These are phyloP conservation scores for Cyberlindnera americana DNA, from an alignment of 805 yeast genomes.

Conservation along the genomic window DNA sequence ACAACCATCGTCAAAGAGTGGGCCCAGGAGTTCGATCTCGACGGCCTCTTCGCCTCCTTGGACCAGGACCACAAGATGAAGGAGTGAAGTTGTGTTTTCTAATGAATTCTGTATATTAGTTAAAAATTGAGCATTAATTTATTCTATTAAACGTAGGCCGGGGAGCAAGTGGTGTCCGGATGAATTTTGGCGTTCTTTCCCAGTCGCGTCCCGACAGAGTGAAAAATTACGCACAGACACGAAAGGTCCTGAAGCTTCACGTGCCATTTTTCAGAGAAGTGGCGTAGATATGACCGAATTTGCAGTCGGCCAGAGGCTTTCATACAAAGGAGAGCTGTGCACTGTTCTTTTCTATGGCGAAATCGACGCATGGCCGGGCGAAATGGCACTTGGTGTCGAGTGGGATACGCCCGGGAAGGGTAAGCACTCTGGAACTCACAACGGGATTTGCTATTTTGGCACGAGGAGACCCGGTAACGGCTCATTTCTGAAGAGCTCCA, in stretches of 20 bases:
- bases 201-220: too few species aligned
- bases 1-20: constrained; percentile 83
- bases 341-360: constrained; percentile 62
- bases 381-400: constrained; percentile 68
- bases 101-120: neutral
- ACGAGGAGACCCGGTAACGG: constrained; percentile 40
- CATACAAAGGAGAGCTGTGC: constrained; percentile 45
- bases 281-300: too few species aligned
- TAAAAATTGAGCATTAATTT: neutral
- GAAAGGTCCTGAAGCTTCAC: neutral
- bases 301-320: constrained; percentile 24
- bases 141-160: too few species aligned
- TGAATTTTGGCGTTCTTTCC: constrained; percentile 1
- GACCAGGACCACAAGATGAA: constrained; percentile 25
- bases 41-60: constrained; percentile 58
- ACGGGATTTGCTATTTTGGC: constrained; percentile 54
- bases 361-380: constrained; percentile 59
- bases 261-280: too few species aligned
- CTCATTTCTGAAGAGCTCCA: constrained; percentile 54
- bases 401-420: constrained; percentile 79
- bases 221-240: neutral
- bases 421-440: constrained; percentile 60
- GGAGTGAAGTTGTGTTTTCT: neutral
- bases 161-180: constrained; percentile 4
- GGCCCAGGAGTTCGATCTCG: constrained; percentile 93